These are phyloP conservation scores for Xylariales sp. DNA, from an alignment of 2,329 filamentous ascomycete genomes.

Conservation along the genomic window DNA sequence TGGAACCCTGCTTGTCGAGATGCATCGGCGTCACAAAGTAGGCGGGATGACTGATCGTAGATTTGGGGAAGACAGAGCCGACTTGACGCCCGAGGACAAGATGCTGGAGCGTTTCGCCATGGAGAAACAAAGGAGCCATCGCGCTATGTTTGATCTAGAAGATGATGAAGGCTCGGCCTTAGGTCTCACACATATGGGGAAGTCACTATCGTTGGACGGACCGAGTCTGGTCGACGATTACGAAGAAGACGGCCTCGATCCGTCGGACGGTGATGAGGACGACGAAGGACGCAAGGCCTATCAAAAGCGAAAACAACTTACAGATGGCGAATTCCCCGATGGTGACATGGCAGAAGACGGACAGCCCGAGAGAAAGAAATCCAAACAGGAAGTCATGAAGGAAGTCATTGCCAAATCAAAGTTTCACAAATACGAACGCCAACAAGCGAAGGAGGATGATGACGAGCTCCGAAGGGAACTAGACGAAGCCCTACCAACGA, in stretches of 20 bases:
- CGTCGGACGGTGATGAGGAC: constrained; percentile 55
- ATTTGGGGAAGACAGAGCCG: constrained; percentile 92
- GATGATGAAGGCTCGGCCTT: constrained; percentile 60
- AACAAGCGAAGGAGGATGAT: constrained; percentile 88
- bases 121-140: constrained; percentile 77
- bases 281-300: constrained; percentile 47
- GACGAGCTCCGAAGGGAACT: constrained; percentile 80
- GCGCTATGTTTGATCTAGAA: constrained; percentile 81
- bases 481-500: constrained; percentile 74
- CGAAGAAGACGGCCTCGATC: constrained; percentile 67
- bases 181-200: constrained; percentile 77
- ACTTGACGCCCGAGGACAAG: constrained; percentile 88
- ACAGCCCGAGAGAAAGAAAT: constrained; percentile 81
- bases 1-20: constrained; percentile 80
- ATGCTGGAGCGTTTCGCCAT: constrained; percentile 86
- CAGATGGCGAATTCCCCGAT: constrained; percentile 37
- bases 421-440: constrained; percentile 87
- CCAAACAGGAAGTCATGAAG: constrained; percentile 95
- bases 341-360: constrained; percentile 46
- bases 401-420: constrained; percentile 98
- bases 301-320: constrained; percentile 52
- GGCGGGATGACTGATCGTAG: constrained; percentile 89
- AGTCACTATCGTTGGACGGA: constrained; percentile 62
- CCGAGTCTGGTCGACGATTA: constrained; percentile 65
- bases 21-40: constrained; percentile 84